Percentiles rank a stretch among this genome's conserved stretches.
Conservation (phyloP, 2,329 filamentous ascomycete species). For the Microdochium trichocladiopsis region DNA sequence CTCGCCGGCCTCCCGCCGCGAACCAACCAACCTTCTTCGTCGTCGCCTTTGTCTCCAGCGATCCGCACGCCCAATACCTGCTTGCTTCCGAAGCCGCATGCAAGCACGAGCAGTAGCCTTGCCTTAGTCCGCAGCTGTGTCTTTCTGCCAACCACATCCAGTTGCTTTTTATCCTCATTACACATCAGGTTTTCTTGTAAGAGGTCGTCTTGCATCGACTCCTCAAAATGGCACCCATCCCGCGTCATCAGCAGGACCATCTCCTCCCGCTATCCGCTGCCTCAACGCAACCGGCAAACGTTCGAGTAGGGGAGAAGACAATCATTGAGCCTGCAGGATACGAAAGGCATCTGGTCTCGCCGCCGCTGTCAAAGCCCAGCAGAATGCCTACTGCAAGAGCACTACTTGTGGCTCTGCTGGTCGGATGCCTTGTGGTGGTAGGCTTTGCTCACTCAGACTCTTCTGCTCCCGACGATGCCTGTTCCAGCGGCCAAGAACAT, state of each 20-base stretch:
- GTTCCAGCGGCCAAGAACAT: conserved; percentile 5
- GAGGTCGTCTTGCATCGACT: not conserved
- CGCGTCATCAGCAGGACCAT: not conserved
- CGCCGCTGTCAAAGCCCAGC: not conserved
- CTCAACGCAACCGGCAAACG: no score
- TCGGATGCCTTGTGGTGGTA: not conserved
- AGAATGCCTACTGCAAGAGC: not conserved
- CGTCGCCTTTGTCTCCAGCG: not conserved
- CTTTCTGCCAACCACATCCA: not conserved
- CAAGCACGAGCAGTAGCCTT: not conserved
- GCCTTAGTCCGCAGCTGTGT: not conserved
- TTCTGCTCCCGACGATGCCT: not conserved
- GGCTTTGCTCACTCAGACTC: not conserved
- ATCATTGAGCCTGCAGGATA: not conserved
- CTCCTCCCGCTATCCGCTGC: not conserved
- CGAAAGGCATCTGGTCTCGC: not conserved
- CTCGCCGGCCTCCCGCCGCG: not conserved
- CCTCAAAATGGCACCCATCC: not conserved
- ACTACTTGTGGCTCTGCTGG: not conserved
- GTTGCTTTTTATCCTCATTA: not conserved
- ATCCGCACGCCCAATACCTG: not conserved
- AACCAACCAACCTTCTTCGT: not conserved
- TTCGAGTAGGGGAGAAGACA: not conserved
- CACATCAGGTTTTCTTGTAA: not conserved
- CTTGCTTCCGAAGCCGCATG: not conserved